phyloP scores from a whole-genome alignment of 2,329 filamentous ascomycete genomes.

The Talaromyces rugulosus region DNA sequence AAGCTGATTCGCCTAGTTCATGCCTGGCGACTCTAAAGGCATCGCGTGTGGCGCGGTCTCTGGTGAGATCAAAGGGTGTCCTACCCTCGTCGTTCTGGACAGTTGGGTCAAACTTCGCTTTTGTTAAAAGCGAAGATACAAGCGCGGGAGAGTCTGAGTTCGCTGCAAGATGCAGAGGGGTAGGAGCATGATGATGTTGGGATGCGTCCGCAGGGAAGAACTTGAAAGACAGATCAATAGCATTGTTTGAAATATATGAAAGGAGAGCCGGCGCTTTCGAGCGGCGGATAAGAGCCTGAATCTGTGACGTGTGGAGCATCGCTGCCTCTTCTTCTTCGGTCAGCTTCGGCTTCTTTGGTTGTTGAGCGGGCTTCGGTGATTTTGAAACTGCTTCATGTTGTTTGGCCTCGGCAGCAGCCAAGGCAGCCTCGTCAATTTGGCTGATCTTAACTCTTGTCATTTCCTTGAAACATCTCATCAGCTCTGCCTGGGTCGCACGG shows the following conservation, averaged over 20 bases:
- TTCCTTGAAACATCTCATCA: conserved; percentile 92
- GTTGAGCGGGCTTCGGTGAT: conserved; percentile 25
- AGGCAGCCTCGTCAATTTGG: conserved; percentile 65
- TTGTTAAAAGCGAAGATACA: conserved; percentile 70
- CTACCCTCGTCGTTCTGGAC: conserved; percentile 70
- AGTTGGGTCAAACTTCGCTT: conserved; percentile 71
- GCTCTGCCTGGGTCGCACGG: conserved; percentile 85
- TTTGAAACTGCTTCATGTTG: conserved; percentile 36
- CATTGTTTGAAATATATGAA: conserved; percentile 76
- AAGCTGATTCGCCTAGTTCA: conserved; percentile 71
- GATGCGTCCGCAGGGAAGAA: conserved; percentile 67
- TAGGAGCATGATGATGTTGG: conserved; percentile 74
- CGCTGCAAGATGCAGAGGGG: conserved; percentile 79
- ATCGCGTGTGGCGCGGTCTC: conserved; percentile 80
- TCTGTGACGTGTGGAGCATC: conserved; percentile 77
- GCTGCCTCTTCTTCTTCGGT: conserved; percentile 81
- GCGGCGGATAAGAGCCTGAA: conserved; percentile 81
- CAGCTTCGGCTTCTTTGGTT: conserved; percentile 53
- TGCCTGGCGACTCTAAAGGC: conserved; percentile 84
- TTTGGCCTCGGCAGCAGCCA: conserved; percentile 49
- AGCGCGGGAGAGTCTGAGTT: conserved; percentile 73
- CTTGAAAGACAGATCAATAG: conserved; percentile 64
- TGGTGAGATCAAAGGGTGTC: conserved; percentile 79
- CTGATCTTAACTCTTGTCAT: conserved; percentile 84
- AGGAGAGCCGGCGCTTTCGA: conserved; percentile 85